phyloP scores from a whole-genome alignment of 768 basidiomycete genomes.

The Pholiota microspora region DNA sequence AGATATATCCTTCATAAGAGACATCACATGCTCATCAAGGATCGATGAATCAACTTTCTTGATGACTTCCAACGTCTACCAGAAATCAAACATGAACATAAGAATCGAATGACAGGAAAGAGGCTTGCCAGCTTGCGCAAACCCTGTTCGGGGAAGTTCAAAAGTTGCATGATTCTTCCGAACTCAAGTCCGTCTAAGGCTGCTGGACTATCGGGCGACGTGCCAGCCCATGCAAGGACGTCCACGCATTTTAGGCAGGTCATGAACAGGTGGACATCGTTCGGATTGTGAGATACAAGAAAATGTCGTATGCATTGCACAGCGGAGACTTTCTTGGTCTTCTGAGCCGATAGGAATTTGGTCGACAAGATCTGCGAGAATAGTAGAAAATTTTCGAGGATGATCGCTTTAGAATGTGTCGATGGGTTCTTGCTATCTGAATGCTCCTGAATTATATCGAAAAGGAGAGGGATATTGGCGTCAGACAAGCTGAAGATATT shows the following conservation, averaged over 20 bases:
- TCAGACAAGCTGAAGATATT: slow-evolving; percentile 10
- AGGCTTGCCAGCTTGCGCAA: slow-evolving; percentile 59
- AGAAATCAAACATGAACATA: slow-evolving; percentile 20
- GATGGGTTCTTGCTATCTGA: slow-evolving; percentile 2
- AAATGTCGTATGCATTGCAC: slow-evolving; percentile 52
- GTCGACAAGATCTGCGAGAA: slow-evolving; percentile 28
- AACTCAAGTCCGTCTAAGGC: slow-evolving; percentile 74
- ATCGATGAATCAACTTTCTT: slow-evolving; percentile 56
- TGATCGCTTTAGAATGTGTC: slow-evolving; percentile 17
- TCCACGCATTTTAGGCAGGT: slow-evolving; percentile 60
- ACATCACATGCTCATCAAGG: slow-evolving; percentile 50
- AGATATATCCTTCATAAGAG: slow-evolving; percentile 39
- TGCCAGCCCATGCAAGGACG: slow-evolving; percentile 68
- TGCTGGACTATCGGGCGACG: slow-evolving; percentile 42
- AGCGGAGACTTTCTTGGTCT: slow-evolving; percentile 28
- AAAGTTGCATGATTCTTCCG: slow-evolving; percentile 63
- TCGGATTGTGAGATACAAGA: slow-evolving; percentile 54
- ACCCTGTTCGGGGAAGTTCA: slow-evolving; percentile 56
- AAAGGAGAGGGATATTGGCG: slow-evolving; percentile 15
- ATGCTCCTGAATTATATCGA: slow-evolving; percentile 16
- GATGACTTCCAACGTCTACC: slow-evolving; percentile 61
- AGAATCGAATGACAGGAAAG: background rate
- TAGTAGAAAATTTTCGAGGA: slow-evolving; percentile 37
- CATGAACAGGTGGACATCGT: slow-evolving; percentile 67
- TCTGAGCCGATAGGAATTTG: slow-evolving; percentile 24